Conservation (phyloP, 139 green algal genomes). For the Volvox africanus region DNA sequence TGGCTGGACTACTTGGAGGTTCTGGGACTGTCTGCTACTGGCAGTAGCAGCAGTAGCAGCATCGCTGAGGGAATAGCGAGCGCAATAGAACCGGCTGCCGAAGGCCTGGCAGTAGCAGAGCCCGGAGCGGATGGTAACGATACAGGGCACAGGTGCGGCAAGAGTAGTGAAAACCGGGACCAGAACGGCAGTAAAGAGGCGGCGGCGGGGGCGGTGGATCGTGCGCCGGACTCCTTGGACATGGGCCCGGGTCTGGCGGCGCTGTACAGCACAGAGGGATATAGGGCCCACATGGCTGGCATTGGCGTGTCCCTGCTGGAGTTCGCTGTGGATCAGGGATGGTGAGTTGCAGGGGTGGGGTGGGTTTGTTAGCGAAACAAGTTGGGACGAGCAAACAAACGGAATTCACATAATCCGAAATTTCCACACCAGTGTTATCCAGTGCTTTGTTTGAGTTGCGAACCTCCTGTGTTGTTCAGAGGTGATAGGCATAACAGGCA, state of each 20-base stretch:
- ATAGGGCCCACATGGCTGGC: conserved; percentile 28
- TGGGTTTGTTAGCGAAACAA: neutral
- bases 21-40: neutral
- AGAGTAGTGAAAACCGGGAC: too few species aligned
- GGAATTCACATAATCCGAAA: too few species aligned
- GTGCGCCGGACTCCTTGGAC: neutral
- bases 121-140: neutral
- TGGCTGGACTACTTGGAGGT: conserved; percentile 46
- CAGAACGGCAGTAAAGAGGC: neutral
- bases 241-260: neutral
- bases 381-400: too few species aligned
- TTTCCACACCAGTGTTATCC: too few species aligned
- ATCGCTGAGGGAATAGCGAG: neutral
- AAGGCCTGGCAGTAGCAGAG: neutral
- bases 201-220: neutral
- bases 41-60: neutral
- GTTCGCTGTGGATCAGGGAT: conserved; percentile 39
- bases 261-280: conserved; percentile 39
- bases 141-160: neutral
- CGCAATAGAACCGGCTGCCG: neutral
- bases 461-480: too few species aligned
- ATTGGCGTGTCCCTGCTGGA: conserved; percentile 32
- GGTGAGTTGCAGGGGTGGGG: neutral
- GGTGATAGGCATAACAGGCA: too few species aligned
- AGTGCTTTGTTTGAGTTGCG: too few species aligned